Base-by-base conservation (phyloP, 73 alveolate species). In the Paramecium caudatum region DNA sequence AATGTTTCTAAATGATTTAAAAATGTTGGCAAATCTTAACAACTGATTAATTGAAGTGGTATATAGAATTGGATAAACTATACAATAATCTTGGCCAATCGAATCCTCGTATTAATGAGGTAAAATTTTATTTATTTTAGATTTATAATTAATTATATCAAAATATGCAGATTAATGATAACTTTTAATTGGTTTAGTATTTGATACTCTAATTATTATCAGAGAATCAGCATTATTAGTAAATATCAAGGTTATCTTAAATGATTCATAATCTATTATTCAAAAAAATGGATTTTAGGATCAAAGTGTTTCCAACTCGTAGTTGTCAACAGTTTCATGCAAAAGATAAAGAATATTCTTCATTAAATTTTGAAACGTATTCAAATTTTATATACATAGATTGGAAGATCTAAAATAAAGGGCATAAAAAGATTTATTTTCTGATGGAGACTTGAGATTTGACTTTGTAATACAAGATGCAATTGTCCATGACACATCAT, bases 291-390 rank as follows among this genome's bases (percentile, higher is more conserved):
- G 88, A 74, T 15, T 74, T 74, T 23, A 74, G 68, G 19, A 74
- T 74, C n/a, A 3, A 47, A 23, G 19, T 45, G 1, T 19, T 45
- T 23, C 88, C 88, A 23, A 36, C 36, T 23, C 17, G 30, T 1
- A 55, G 46, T 10, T 27, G 30, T 23, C 23, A 55, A 55, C 30
- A 55, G n/a, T 55, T 55, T 23, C 30, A 74, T 2, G 17, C 36
- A 16, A 74, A 36, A 10, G 55, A 74, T 7, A 30, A 21, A 3
- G 88, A 74, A 19, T 74, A 43, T 43, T 39, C 65, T 19, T 74
- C 88, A 5, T 6, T 43, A 16, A 37, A 74, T 74, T 19, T 74
- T 41, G 88, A 74, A 41, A 74, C 88, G 80, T 55, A 55, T 9
- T 3, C 30, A 1, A 49, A 21, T 15, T 3, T 7, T 2, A 10